phyloP scores from a whole-genome alignment of 2,329 filamentous ascomycete genomes.

The Penicillium sp. region DNA sequence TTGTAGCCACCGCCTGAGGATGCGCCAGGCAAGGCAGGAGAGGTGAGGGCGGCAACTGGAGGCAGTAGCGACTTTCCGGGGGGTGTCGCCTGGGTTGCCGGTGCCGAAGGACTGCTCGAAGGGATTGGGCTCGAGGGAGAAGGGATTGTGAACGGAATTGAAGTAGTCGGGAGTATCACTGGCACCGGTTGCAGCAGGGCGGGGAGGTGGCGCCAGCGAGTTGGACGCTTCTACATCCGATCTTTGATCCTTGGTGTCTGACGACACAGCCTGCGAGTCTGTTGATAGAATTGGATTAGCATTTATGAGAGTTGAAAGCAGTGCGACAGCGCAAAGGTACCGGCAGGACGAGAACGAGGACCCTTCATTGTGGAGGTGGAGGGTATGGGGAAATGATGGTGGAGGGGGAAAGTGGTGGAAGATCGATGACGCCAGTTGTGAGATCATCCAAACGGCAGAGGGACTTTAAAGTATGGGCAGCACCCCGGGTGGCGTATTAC shows the following conservation, averaged over 20 bases:
- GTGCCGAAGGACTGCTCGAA: constrained; percentile 90
- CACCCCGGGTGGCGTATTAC: constrained; percentile 36
- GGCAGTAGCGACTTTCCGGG: constrained; percentile 82
- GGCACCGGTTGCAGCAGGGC: constrained; percentile 56
- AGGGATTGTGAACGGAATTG: constrained; percentile 58
- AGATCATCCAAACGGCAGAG: constrained; percentile 43
- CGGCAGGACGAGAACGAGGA: constrained; percentile 24
- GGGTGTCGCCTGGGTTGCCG: constrained; percentile 71
- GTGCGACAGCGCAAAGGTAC: constrained; percentile 29
- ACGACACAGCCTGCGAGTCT: constrained; percentile 40
- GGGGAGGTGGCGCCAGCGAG: constrained; percentile 72
- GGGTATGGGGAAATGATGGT: constrained; percentile 2
- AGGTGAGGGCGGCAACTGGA: constrained; percentile 86
- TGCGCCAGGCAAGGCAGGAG: constrained; percentile 78
- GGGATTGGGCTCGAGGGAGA: constrained; percentile 81
- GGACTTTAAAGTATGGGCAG: constrained; percentile 31
- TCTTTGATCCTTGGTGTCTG: constrained; percentile 42
- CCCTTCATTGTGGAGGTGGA: constrained; percentile 30
- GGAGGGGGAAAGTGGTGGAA: constrained; percentile 17
- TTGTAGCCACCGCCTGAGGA: constrained; percentile 71
- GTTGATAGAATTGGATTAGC: constrained; percentile 28
- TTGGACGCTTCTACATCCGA: constrained; percentile 61
- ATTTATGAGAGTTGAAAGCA: constrained; percentile 17
- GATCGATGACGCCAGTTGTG: constrained; percentile 43
- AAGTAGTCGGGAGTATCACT: constrained; percentile 71